Percentiles rank a stretch among this genome's conserved stretches.
Evolutionary conservation across 163 green algal genomes (phyloP).

Genomic region (Chlorella variabilis): DNA sequence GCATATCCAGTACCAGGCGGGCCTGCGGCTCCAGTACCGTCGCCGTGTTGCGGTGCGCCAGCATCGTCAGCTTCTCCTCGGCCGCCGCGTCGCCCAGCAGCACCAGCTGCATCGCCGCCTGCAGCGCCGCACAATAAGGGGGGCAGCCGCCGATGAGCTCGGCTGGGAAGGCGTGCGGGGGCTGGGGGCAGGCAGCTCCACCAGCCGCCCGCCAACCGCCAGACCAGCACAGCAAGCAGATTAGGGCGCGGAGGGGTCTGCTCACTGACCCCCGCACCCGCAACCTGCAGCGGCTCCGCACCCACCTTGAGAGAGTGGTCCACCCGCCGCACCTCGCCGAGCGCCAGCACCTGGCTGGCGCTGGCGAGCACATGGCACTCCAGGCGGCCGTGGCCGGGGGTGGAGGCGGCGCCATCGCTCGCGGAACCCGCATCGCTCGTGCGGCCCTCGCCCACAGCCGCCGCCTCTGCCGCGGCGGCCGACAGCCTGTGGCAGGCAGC

Average conservation of each 20-base stretch:
- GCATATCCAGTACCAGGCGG: constrained; percentile 15
- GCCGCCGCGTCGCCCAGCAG: constrained; percentile 34
- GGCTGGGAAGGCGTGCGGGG: no score
- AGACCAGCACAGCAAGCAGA: no score
- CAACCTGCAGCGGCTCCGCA: no score
- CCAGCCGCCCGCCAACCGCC: no score
- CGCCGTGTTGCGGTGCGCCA: constrained; percentile 13
- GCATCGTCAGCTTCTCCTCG: constrained; percentile 42
- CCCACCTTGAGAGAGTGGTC: constrained; percentile 47
- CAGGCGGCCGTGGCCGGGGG: constrained; percentile 15
- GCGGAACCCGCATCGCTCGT: no score
- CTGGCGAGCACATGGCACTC: constrained; percentile 48
- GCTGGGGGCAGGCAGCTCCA: no score
- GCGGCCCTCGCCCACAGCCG: no score
- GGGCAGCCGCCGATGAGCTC: no score
- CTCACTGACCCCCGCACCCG: no score
- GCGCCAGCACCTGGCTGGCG: constrained; percentile 32
- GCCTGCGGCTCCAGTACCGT: constrained; percentile 8
- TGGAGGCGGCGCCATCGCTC: no score
- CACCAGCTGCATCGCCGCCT: constrained; percentile 49
- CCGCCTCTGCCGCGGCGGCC: not conserved
- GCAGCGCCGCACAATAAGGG: no score
- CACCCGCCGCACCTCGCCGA: constrained; percentile 30
- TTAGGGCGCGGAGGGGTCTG: no score
- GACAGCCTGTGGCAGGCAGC: constrained; percentile 32